Conservation (phyloP, 345 rosid genomes). For the Noccaea bulbosa region DNA sequence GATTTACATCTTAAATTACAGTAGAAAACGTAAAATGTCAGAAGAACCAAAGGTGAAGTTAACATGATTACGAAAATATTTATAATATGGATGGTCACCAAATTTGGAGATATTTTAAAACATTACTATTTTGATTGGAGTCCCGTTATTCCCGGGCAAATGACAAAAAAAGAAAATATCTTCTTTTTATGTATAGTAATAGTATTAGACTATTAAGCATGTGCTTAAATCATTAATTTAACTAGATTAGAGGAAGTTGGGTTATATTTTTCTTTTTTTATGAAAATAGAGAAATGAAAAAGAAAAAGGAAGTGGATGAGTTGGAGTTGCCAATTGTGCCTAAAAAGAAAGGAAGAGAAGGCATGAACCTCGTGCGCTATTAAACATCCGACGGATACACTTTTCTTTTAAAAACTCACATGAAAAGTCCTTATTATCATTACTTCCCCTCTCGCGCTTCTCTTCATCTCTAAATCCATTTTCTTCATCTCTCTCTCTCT, state of each 20-base stretch:
- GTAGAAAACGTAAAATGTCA: background rate
- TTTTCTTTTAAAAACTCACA: conserved; percentile 22
- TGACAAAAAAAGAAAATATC: background rate
- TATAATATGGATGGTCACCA: background rate
- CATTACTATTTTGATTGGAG: background rate
- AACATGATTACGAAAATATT: background rate
- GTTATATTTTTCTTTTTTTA: background rate
- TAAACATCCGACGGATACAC: background rate
- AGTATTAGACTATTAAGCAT: conserved; percentile 13
- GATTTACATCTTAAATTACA: background rate
- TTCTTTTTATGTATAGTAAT: background rate
- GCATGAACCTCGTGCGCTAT: conserved; percentile 45
- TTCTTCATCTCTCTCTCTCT: background rate
- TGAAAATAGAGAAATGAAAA: background rate
- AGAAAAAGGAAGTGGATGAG: background rate
- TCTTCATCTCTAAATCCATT: conserved; percentile 11
- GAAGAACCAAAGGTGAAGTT: conserved; percentile 15
- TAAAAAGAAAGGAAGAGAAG: conserved; percentile 3
- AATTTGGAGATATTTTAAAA: conserved; percentile 17
- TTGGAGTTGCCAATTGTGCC: conserved; percentile 10
- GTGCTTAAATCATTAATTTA: conserved; percentile 18
- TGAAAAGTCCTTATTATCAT: conserved; percentile 6
- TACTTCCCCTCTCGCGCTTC: conserved; percentile 9
- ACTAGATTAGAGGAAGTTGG: conserved; percentile 23
- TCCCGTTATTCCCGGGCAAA: conserved; percentile 25